Evolutionary conservation across 148 eudicot species (phyloP), one percentile per base, ranked within the genome.

Genomic region (Beta vulgaris): DNA sequence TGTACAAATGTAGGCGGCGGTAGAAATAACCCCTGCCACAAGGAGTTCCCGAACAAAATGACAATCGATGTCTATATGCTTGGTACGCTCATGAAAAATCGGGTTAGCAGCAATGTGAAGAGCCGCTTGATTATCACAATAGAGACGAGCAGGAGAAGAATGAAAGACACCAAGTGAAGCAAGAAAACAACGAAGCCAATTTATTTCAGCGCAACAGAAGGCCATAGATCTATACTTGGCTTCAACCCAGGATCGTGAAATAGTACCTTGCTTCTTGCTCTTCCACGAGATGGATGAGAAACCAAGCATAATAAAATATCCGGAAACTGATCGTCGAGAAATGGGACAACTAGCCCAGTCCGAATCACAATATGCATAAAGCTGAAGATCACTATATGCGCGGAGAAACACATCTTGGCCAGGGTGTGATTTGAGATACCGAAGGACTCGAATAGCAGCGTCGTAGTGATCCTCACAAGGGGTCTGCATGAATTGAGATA

Each of bases 221-320:
- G 40, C 40, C 62, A 58, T 58, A 2, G 31, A 23, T 34, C 44
- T 5, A 71, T 71, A 71, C 19, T 71, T 44, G 2, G 63, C 60
- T 21, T 71, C 46, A 0, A 46, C 46, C 19, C 32, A 36, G 1
- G 44, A 71, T 3, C n/a, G 5, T 3, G 74, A 71, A 21, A 71
- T 31, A 1, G 44, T 71, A n/a, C 4, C 46, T 21, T 71, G 15
- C n/a, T 71, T 71, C 74, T 71, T 71, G 4, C 62, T 44, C 35
- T 55, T 35, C 74, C 46, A 71, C 1, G 63, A 71, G 1, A 73
- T 42, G 6, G 64, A 28, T 1, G 37, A 44, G 14, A 12, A 5
- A 13, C 54, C 39, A 25, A 73, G 54, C 8, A 58, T 9, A 4
- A 73, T 29, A 3, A 31, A 58, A 40, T 58, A 72, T 23, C 67